Percentiles rank a stretch among this genome's conserved stretches.
Evolutionary conservation across 495 filamentous ascomycete species (phyloP).

Genomic region (Podospora fimiseda): DNA sequence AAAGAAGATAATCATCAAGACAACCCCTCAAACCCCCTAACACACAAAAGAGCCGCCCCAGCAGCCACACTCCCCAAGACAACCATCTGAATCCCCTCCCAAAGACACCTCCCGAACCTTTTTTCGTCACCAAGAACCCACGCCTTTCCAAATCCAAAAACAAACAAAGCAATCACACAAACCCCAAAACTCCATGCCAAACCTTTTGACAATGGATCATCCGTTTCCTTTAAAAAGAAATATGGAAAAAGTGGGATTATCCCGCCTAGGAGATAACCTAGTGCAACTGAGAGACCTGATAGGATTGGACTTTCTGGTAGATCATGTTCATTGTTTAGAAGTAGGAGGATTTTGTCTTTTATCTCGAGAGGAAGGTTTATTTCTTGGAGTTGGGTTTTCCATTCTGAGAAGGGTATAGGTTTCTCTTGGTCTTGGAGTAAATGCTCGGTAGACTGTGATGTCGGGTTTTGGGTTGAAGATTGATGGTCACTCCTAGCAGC

Average conservation of each 20-base stretch:
- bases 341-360: neutral
- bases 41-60: slow-evolving; percentile 57
- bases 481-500: slow-evolving; percentile 62
- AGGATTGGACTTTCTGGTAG: slow-evolving; percentile 24
- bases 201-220: slow-evolving; percentile 48
- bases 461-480: neutral
- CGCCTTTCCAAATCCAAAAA: slow-evolving; percentile 69
- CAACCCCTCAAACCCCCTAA: slow-evolving; percentile 48
- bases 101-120: slow-evolving; percentile 14
- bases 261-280: slow-evolving; percentile 70
- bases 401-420: neutral
- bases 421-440: neutral
- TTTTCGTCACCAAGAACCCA: slow-evolving; percentile 16
- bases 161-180: slow-evolving; percentile 63
- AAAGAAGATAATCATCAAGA: slow-evolving; percentile 47
- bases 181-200: slow-evolving; percentile 63
- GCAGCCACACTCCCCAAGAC: slow-evolving; percentile 60
- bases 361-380: slow-evolving; percentile 1
- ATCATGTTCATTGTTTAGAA: neutral
- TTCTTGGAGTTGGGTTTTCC: slow-evolving; percentile 2
- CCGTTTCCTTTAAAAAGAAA: slow-evolving; percentile 51
- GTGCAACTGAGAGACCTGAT: slow-evolving; percentile 49
- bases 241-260: slow-evolving; percentile 70
- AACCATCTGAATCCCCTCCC: slow-evolving; percentile 58
- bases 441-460: too few species aligned